A percentile compares a stretch with the other conserved stretches of the same genome.
Evolutionary conservation across 345 rosid genomes (phyloP).

Genomic region (Brassica nigra): DNA sequence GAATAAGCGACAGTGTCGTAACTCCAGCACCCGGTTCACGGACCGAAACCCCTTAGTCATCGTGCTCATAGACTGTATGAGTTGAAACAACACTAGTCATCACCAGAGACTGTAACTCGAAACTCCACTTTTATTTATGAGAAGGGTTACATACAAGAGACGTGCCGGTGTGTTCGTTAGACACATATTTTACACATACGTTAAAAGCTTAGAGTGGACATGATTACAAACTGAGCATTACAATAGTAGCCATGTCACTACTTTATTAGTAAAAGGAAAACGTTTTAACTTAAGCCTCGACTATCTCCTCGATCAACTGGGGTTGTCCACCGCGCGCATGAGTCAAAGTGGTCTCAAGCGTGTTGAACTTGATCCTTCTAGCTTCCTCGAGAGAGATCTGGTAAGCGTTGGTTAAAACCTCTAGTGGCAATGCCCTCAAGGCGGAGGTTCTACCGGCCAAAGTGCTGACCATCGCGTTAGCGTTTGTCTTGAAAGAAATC

Average conservation of each 20-base stretch:
- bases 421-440: constrained; percentile 56
- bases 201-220: constrained; percentile 12
- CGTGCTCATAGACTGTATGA: not conserved
- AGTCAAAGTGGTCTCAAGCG: constrained; percentile 48
- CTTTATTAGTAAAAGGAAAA: constrained; percentile 27
- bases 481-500: constrained; percentile 73
- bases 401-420: constrained; percentile 54
- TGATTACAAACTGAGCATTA: constrained; percentile 21
- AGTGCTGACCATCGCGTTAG: constrained; percentile 52
- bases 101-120: not conserved
- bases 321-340: constrained; percentile 21
- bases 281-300: constrained; percentile 47
- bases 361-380: constrained; percentile 51
- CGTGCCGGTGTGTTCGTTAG: constrained; percentile 34
- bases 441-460: constrained; percentile 64
- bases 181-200: constrained; percentile 28
- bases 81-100: not conserved
- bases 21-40: not conserved
- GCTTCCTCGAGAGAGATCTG: constrained; percentile 63
- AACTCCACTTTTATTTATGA: constrained; percentile 32
- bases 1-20: not conserved
- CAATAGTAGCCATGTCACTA: constrained; percentile 20
- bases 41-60: not conserved
- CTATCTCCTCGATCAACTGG: constrained; percentile 46
- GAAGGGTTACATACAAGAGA: constrained; percentile 31